Conservation (phyloP, 306 rosid species). For the Malus asiatica region DNA sequence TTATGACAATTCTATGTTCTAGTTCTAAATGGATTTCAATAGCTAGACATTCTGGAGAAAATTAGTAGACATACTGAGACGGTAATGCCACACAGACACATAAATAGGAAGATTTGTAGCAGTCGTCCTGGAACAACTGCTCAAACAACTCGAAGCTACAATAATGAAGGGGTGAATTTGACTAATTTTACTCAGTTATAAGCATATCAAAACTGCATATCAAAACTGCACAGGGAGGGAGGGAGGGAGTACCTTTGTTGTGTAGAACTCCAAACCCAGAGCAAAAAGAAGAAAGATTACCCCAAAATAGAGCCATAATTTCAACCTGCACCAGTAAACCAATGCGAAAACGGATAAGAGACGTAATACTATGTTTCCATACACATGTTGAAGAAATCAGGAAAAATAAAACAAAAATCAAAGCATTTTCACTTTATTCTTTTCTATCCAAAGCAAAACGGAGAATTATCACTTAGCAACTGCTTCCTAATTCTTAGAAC, state of each 20-base stretch:
- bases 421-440: too few relatives aligned
- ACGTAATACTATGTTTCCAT: background rate
- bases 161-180: conserved; percentile 7
- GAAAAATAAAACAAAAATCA: too few relatives aligned
- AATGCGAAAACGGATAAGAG: background rate
- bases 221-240: conserved; percentile 3
- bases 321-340: conserved; percentile 60
- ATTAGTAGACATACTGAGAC: conserved; percentile 58
- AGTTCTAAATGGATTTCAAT: background rate
- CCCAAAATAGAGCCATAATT: conserved; percentile 98
- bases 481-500: too few relatives aligned
- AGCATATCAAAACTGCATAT: conserved; percentile 14
- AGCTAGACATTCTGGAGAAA: background rate
- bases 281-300: conserved; percentile 97
- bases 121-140: conserved; percentile 94
- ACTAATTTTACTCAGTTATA: background rate
- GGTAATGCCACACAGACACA: conserved; percentile 88
- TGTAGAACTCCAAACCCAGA: conserved; percentile 83
- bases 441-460: too few relatives aligned
- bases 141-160: conserved; percentile 93
- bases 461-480: too few relatives aligned
- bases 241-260: conserved; percentile 54
- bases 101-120: conserved; percentile 82
- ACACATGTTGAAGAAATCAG: too few relatives aligned
- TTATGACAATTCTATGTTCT: background rate